These are phyloP conservation scores for Amylocarpus encephaloides DNA, from an alignment of 2,329 filamentous ascomycete genomes.

Conservation along the genomic window DNA sequence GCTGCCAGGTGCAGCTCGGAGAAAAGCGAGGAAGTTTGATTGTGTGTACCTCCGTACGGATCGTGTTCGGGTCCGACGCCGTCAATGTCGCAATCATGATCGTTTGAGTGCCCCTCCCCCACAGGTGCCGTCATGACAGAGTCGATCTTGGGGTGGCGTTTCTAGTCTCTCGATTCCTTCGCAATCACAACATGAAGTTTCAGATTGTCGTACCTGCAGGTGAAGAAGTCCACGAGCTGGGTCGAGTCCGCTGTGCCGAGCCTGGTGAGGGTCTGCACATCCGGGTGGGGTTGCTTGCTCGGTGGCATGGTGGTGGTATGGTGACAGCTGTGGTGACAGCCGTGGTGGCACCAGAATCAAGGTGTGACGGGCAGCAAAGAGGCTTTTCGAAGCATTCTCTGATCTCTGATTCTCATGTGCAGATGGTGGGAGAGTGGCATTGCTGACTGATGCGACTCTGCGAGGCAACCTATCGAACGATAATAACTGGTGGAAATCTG, in stretches of 20 bases:
- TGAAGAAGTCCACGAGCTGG: background rate
- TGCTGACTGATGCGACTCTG: conserved; percentile 1
- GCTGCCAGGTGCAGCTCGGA: background rate
- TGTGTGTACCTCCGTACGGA: no score
- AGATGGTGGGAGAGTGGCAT: background rate
- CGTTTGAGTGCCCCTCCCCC: background rate
- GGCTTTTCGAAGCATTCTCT: background rate
- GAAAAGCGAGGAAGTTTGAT: background rate
- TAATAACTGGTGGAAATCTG: no score
- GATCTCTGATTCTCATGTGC: background rate
- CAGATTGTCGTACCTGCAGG: conserved; percentile 4
- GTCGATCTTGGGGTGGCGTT: background rate
- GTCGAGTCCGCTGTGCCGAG: background rate
- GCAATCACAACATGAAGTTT: conserved; percentile 3
- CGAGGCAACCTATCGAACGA: background rate
- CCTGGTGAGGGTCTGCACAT: no score
- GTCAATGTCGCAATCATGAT: background rate
- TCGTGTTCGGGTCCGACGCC: background rate
- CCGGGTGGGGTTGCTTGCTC: no score
- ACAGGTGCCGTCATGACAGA: background rate
- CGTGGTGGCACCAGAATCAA: no score
- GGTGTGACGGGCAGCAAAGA: background rate
- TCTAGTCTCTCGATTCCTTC: conserved; percentile 1
- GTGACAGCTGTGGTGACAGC: background rate
- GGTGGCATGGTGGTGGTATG: background rate